These are phyloP conservation scores for Paxillus rubicundulus DNA, from an alignment of 768 basidiomycete species.

Conservation along the genomic window DNA sequence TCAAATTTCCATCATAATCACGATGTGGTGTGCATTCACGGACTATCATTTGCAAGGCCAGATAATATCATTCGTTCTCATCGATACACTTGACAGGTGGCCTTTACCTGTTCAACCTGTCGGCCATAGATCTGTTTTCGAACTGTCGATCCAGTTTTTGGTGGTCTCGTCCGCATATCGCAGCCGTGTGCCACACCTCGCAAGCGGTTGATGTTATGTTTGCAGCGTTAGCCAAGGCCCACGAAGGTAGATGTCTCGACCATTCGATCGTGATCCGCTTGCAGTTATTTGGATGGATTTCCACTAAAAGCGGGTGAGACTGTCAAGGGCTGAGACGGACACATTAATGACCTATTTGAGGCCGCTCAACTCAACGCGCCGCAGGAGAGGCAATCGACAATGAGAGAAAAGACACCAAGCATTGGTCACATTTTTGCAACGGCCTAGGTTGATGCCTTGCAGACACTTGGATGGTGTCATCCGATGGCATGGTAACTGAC, in stretches of 20 bases:
- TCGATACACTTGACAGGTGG: too few relatives aligned
- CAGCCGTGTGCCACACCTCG: slow-evolving; percentile 82
- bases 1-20: too few relatives aligned
- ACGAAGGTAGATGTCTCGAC: slow-evolving; percentile 79
- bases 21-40: too few relatives aligned
- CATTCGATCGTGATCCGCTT: slow-evolving; percentile 75
- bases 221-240: slow-evolving; percentile 93
- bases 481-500: slow-evolving; percentile 69
- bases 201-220: slow-evolving; percentile 87
- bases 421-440: slow-evolving; percentile 81
- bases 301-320: slow-evolving; percentile 82
- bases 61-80: too few relatives aligned
- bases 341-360: slow-evolving; percentile 73
- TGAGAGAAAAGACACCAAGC: slow-evolving; percentile 70
- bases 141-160: too few relatives aligned
- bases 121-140: too few relatives aligned
- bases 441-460: slow-evolving; percentile 89
- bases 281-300: slow-evolving; percentile 91
- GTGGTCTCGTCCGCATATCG: slow-evolving; percentile 73
- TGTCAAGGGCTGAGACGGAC: slow-evolving; percentile 73
- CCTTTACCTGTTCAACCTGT: too few relatives aligned
- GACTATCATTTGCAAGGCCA: too few relatives aligned
- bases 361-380: slow-evolving; percentile 86
- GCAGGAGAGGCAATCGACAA: slow-evolving; percentile 71
- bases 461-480: slow-evolving; percentile 67